Conservation (phyloP, 495 filamentous ascomycete species). For the Mytilinidion resinicola region DNA sequence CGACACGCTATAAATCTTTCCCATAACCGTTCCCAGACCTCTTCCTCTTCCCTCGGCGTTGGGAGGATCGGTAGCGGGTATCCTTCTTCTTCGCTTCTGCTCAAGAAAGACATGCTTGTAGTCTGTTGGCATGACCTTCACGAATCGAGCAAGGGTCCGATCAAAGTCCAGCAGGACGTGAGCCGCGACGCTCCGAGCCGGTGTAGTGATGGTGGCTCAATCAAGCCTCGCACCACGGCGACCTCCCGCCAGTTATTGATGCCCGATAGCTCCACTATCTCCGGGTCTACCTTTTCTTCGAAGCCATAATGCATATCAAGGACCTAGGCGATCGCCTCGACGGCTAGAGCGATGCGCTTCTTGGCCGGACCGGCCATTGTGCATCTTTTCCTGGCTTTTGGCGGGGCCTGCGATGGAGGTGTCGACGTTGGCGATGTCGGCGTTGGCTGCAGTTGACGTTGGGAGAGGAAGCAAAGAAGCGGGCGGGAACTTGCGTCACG, state of each 20-base stretch:
- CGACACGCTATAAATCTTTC: too few relatives aligned
- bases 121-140: conserved; percentile 93
- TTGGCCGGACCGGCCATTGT: too few relatives aligned
- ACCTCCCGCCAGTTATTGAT: conserved; percentile 89
- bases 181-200: conserved; percentile 91
- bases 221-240: conserved; percentile 84
- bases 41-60: too few relatives aligned
- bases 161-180: conserved; percentile 96
- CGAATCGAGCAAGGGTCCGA: conserved; percentile 81
- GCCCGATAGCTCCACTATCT: conserved; percentile 92
- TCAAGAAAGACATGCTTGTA: conserved; percentile 89
- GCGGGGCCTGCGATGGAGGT: too few relatives aligned
- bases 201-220: conserved; percentile 99
- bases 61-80: conserved; percentile 77
- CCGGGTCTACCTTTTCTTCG: conserved; percentile 88
- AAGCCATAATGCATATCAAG: conserved; percentile 92
- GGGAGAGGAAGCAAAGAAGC: too few relatives aligned
- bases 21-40: too few relatives aligned
- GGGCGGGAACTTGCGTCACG: too few relatives aligned
- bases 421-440: too few relatives aligned
- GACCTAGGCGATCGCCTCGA: conserved; percentile 97
- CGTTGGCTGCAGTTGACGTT: too few relatives aligned
- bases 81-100: conserved; percentile 73
- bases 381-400: too few relatives aligned
- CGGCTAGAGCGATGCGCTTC: too few relatives aligned